phyloP scores from a whole-genome alignment of 2,329 filamentous ascomycete species.

The Dactylellina sp. region DNA sequence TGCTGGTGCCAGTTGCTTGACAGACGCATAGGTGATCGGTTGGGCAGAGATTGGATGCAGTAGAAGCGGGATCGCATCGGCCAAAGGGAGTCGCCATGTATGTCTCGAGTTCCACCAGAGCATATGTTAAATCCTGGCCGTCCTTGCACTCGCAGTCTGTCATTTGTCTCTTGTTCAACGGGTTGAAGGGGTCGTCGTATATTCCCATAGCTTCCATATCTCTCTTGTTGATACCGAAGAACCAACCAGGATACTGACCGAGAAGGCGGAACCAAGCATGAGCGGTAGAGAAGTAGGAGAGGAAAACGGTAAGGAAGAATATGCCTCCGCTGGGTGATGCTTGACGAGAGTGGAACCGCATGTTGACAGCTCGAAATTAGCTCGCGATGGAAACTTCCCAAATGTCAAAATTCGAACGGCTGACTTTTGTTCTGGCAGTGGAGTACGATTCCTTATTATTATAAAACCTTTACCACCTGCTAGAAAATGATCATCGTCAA shows the following conservation, averaged over 20 bases:
- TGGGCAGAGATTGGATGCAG: slow-evolving; percentile 40
- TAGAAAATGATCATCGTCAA: slow-evolving; percentile 39
- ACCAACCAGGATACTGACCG: slow-evolving; percentile 6
- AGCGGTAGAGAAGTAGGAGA: slow-evolving; percentile 2
- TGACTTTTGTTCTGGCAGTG: background rate
- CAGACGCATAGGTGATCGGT: slow-evolving; percentile 36
- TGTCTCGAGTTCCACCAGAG: slow-evolving; percentile 13
- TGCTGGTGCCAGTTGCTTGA: slow-evolving; percentile 16
- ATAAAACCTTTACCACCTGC: slow-evolving; percentile 9
- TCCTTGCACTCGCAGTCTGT: slow-evolving; percentile 17
- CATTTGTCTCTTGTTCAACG: slow-evolving; percentile 21
- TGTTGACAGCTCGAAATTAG: slow-evolving; percentile 8
- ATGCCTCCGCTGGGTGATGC: slow-evolving; percentile 7
- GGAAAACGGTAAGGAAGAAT: slow-evolving; percentile 7
- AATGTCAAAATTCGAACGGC: slow-evolving; percentile 7
- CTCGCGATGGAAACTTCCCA: background rate
- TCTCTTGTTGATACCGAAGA: slow-evolving; percentile 14
- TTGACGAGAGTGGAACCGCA: slow-evolving; percentile 27
- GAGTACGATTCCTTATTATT: slow-evolving; percentile 31
- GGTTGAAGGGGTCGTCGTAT: background rate
- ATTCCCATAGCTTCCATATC: slow-evolving; percentile 4
- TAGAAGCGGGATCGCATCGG: slow-evolving; percentile 6
- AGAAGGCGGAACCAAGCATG: background rate
- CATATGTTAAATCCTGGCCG: slow-evolving; percentile 10
- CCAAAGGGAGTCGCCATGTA: slow-evolving; percentile 51